Conservation (phyloP, 345 rosid genomes). For the Hibiscus syriacus region DNA sequence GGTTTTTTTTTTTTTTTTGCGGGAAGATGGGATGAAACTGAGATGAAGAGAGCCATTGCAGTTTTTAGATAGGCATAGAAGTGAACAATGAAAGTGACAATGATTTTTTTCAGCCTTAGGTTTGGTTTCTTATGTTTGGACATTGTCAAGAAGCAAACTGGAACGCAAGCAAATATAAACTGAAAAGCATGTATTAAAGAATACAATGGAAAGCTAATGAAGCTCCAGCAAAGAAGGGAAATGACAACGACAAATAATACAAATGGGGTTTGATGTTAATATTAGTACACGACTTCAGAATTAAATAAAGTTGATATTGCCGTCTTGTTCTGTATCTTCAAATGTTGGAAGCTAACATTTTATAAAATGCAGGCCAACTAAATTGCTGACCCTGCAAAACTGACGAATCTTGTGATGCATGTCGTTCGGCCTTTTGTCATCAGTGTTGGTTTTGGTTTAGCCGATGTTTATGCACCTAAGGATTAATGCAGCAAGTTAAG, state of each 20-base stretch:
- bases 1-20: no score
- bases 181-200: no score
- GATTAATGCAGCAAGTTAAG: neutral
- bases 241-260: neutral
- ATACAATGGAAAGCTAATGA: neutral
- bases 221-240: neutral
- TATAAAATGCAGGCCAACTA: neutral
- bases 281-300: neutral
- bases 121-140: neutral
- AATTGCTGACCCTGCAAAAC: neutral
- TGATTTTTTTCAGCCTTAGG: neutral
- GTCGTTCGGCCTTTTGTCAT: neutral
- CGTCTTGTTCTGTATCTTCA: neutral
- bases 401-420: neutral
- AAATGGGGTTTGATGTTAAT: neutral
- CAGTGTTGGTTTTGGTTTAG: neutral
- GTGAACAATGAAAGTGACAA: neutral
- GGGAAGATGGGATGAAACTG: no score
- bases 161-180: neutral
- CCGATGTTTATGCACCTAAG: neutral
- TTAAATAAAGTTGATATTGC: neutral
- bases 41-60: no score
- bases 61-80: no score
- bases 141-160: neutral
- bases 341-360: neutral